A percentile compares a stretch with the other conserved stretches of the same genome.
Evolutionary conservation across 345 rosid genomes (phyloP).

Genomic region (Cardamine occulta): DNA sequence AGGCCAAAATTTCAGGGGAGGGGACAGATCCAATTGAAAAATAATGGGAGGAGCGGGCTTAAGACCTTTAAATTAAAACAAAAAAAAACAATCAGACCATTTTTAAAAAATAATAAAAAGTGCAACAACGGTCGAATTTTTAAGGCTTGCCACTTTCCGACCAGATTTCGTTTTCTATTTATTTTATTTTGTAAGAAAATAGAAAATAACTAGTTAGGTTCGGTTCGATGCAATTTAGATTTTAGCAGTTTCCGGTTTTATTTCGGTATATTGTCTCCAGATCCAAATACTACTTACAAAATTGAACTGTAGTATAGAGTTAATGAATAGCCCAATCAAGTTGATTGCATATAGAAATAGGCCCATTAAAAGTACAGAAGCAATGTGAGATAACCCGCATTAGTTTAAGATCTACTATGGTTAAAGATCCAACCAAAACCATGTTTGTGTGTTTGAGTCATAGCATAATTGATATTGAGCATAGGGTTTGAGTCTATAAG

Average conservation of each 20-base stretch:
- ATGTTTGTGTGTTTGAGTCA: too few species aligned
- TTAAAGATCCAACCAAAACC: too few species aligned
- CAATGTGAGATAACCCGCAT: neutral
- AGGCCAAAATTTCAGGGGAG: neutral
- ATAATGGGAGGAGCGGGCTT: neutral
- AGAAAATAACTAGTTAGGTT: neutral
- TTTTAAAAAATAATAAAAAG: neutral
- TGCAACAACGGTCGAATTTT: neutral
- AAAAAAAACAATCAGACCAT: neutral
- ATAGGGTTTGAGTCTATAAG: too few species aligned
- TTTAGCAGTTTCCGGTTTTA: neutral
- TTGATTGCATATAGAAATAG: neutral
- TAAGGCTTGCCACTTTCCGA: neutral
- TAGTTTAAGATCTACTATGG: too few species aligned
- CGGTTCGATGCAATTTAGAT: neutral
- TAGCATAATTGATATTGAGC: too few species aligned
- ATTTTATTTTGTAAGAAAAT: too few species aligned
- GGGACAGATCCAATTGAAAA: neutral
- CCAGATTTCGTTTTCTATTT: neutral
- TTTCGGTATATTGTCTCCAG: neutral
- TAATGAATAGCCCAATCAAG: neutral
- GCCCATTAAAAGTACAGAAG: neutral
- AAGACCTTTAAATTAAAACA: neutral
- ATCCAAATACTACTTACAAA: too few species aligned
- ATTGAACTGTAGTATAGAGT: too few species aligned